Base-by-base conservation (phyloP, 805 yeast species). In the Teunomyces pallodes region DNA sequence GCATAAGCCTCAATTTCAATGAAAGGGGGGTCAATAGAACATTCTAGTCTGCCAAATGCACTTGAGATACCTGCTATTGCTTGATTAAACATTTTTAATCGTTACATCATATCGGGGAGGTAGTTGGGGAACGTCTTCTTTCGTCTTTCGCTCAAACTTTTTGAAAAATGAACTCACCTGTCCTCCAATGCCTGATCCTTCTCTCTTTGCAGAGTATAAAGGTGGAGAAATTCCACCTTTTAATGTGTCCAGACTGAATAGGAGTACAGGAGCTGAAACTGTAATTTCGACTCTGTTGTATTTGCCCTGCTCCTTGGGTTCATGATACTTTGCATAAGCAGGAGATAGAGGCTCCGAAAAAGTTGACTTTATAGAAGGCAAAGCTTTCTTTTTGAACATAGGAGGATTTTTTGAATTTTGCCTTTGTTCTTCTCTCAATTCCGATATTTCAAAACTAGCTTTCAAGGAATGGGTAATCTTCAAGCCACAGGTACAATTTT, bases 141-240 rank as follows among this genome's bases (percentile, higher is more conserved):
- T 38, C n/a, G 41, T 4, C 7, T 38, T 38, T 12, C 41, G 9
- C 29, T 26, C 41, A 26, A 38, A 26, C n/a, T 13, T 38, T 29
- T 38, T 38, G 16, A 38, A 20, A 4, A 38, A 38, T 4, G 30
- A 38, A 12, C 30, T 29, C 41, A 38, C 10, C 10, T 20, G 30
- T 13, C 26, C 30, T 13, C 35, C 17, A 29, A 9, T 9, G 4
- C 30, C 41, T 12, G 41, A 9, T 6, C 41, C 41, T 4, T 26
- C 41, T 3, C 13, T 13, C 4, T 38, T 38, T 5, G 17, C 41
- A 20, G 41, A 38, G 16, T 55, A 55, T 8, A 31, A 17, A 3
- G 59, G 59, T 6, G 56, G 56, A 8, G 51, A 45, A 5, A 27
- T 42, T 8, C 52, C 46, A 5, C 52, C 56, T n/a, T 44, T 39